Base-by-base conservation (phyloP, 768 basidiomycete genomes). In the Suillus americanus region DNA sequence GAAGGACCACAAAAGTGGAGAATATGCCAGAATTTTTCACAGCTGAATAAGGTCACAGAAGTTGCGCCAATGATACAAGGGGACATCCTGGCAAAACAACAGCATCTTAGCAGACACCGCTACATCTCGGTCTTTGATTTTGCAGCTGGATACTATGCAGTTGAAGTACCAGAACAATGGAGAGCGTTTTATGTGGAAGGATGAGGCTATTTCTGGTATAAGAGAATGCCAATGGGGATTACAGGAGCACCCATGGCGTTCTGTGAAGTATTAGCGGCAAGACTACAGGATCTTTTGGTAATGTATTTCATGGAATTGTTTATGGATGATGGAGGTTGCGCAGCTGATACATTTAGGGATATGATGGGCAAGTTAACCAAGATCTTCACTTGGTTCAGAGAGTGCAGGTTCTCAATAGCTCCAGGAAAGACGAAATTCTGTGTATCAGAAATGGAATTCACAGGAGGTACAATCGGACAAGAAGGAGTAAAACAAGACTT, bases 211-310 rank as follows among this genome's bases (percentile, higher is more conserved):
- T 70, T 67, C 50, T 46, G 61, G 16, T 72, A 69, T 30, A 46
- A 48, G 0, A 25, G 69, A 0, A 72, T 76, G 70, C 73, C 70
- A 1, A 67, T 74, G 56, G 74, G 73, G 1, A 64, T 72, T 1
- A 73, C 71, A 13, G 74, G 72, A 4, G 71, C 72, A 2, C 73
- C 72, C 2, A 64, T 12, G 0, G 65, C 69, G 14, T 72, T 72
- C 50, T 48, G 61, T 0, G 30, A 63, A 7, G 30, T 43, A n/a
- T 23, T 57, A 20, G 28, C 50, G 3, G 28, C 41, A 48, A 38
- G 50, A 10, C 67, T 74, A 0, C 46, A 64, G 0, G 35, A 62
- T 2, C 12, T 46, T 0, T 5, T 46, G 2, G 12, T 23, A 16
- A 16, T 5, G 2, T 6, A 41, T 4, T 41, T 5, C 5, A 40